phyloP scores from a whole-genome alignment of 768 basidiomycete species.

The Leccinum subtestaceum region DNA sequence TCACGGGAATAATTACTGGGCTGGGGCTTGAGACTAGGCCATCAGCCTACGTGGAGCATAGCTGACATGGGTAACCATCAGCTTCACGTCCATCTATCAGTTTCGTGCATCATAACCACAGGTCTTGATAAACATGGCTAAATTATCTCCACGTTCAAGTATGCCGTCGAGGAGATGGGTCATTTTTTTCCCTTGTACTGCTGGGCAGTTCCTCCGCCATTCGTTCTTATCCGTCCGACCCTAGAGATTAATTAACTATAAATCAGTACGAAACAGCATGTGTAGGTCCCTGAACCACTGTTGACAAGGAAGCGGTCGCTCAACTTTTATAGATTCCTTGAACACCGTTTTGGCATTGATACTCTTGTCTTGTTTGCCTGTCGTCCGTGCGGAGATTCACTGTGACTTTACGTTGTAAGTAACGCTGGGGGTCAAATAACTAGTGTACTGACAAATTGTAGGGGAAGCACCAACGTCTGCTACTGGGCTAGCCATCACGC shows the following conservation, averaged over 20 bases:
- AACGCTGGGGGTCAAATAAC: neutral
- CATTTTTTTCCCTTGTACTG: constrained; percentile 10
- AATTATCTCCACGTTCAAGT: constrained; percentile 15
- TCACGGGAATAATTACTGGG: neutral
- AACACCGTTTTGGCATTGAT: constrained; percentile 1
- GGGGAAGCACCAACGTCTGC: constrained; percentile 8
- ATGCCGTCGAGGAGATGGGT: neutral
- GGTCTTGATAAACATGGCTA: constrained; percentile 10
- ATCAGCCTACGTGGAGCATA: neutral
- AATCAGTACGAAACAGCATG: constrained; percentile 7
- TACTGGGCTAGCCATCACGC: constrained; percentile 2
- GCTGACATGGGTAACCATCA: constrained; percentile 5
- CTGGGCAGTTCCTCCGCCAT: constrained; percentile 6
- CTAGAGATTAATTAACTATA: neutral
- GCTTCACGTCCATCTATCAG: neutral
- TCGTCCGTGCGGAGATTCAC: constrained; percentile 8
- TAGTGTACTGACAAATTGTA: neutral
- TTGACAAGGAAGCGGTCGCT: neutral
- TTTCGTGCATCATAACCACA: neutral
- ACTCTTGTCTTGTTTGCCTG: constrained; percentile 10
- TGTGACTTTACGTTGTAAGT: constrained; percentile 11
- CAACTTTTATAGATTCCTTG: constrained; percentile 5
- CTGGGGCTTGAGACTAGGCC: neutral
- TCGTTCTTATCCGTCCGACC: neutral
- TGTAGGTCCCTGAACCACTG: constrained; percentile 6